Evolutionary conservation across 106 monocot genomes (phyloP).

Genomic region (Xerophyta viscosa): DNA sequence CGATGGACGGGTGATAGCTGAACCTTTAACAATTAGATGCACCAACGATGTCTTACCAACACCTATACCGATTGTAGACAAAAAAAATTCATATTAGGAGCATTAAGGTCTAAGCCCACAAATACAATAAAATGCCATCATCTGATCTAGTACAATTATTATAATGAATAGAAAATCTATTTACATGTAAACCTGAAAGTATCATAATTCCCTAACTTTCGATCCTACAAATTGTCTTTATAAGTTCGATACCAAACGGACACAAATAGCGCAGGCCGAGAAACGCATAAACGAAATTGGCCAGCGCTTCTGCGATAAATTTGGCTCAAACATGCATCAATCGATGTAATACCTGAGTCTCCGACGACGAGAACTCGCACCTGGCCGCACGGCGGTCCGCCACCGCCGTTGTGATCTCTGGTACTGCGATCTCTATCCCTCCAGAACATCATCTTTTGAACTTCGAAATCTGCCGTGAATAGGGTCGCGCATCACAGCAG

Average conservation of each 20-base stretch:
- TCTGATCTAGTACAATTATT: too few relatives aligned
- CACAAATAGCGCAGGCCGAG: too few relatives aligned
- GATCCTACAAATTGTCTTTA: too few relatives aligned
- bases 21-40: slow-evolving; percentile 69
- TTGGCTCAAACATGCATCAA: too few relatives aligned
- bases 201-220: too few relatives aligned
- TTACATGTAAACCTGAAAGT: too few relatives aligned
- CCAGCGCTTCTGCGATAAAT: too few relatives aligned
- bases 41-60: slow-evolving; percentile 94
- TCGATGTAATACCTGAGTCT: slow-evolving; percentile 71
- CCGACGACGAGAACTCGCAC: slow-evolving; percentile 81
- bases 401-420: slow-evolving; percentile 45
- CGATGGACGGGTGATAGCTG: slow-evolving; percentile 46
- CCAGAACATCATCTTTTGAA: slow-evolving; percentile 64
- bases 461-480: too few relatives aligned
- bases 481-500: too few relatives aligned
- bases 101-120: background rate
- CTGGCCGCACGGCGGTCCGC: slow-evolving; percentile 63
- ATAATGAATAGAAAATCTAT: too few relatives aligned
- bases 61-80: slow-evolving; percentile 24
- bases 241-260: too few relatives aligned
- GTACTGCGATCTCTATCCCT: slow-evolving; percentile 31
- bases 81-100: background rate
- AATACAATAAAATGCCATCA: background rate
- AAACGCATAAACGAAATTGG: background rate